Base-by-base conservation (phyloP, 306 rosid genomes). In the Begonia masoniana region DNA sequence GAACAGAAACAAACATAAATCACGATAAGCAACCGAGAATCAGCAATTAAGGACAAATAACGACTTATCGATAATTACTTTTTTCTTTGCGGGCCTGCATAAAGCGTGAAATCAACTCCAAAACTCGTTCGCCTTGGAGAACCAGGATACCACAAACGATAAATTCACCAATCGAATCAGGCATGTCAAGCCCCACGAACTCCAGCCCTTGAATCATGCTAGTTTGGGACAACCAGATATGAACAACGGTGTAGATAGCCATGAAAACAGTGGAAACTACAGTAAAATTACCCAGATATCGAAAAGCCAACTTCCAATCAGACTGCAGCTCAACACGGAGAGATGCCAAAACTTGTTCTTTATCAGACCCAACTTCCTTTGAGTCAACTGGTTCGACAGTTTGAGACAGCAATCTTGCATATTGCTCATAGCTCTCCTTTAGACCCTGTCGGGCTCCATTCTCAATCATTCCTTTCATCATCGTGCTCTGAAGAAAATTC, bases 381-480 rank as follows among this genome's bases (percentile, higher is more conserved):
- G 74, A 65, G 57, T 66, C 74, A 31, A 31, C 39, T 31, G 39
- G 39, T 31, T 31, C 39, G 39, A 31, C 39, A 31, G 7, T 31
- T 67, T 41, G 76, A 31, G 82, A 74, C 21, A 91, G 74, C 57
- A 74, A 56, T 54, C 55, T 49, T 3, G 78, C 47, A 19, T 82
- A 81, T 60, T 78, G 82, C 39, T 66, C 68, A 47, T 74, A 91
- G 64, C 84, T 75, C 55, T 91, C 95, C 74, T 77, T 74, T 65
- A 85, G 61, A 9, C 96, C 97, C 62, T 85, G 87, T 10, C 72
- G 62, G 55, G 61, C 82, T 9, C 97, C 82, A 14, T 76, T 60
- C 62, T 85, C 97, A 43, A 91, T 91, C 76, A 91, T 57, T 36
- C 85, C 75, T 71, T 65, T 85, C 88, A 91, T 75, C 81, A 91